These are phyloP conservation scores for Cytospora piceae DNA, from an alignment of 2,329 filamentous ascomycete species.

Conservation along the genomic window DNA sequence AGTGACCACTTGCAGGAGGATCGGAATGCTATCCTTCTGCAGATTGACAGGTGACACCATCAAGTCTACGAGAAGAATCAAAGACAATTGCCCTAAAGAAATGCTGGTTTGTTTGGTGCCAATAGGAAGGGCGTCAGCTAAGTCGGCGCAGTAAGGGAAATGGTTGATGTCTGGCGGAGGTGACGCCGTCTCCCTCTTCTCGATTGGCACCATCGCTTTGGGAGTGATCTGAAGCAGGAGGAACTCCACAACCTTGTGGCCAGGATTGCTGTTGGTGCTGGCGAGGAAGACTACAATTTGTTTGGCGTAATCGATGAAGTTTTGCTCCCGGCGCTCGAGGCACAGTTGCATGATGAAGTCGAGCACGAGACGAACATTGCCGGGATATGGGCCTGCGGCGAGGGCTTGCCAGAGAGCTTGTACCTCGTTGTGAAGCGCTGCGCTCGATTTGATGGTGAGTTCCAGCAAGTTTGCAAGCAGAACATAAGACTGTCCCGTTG, in stretches of 20 bases:
- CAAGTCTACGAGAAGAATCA: slow-evolving; percentile 92
- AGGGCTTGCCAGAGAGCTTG: slow-evolving; percentile 97
- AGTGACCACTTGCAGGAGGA: slow-evolving; percentile 86
- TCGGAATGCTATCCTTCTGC: slow-evolving; percentile 76
- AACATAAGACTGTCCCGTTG: slow-evolving; percentile 91
- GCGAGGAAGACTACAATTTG: slow-evolving; percentile 97
- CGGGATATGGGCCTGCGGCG: slow-evolving; percentile 87
- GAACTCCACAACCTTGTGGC: slow-evolving; percentile 92
- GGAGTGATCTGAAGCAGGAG: slow-evolving; percentile 88
- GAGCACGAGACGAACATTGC: slow-evolving; percentile 91
- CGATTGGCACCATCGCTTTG: slow-evolving; percentile 94
- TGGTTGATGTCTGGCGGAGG: slow-evolving; percentile 73
- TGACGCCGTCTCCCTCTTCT: slow-evolving; percentile 71
- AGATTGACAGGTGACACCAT: slow-evolving; percentile 92
- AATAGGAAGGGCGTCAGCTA: slow-evolving; percentile 76
- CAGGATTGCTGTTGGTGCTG: slow-evolving; percentile 72
- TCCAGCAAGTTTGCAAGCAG: slow-evolving; percentile 93
- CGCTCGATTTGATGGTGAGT: slow-evolving; percentile 91
- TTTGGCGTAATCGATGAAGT: slow-evolving; percentile 97
- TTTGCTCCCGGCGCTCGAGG: slow-evolving; percentile 91
- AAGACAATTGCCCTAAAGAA: slow-evolving; percentile 87
- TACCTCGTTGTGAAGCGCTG: slow-evolving; percentile 90
- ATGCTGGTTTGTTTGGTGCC: slow-evolving; percentile 92
- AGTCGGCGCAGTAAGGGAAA: slow-evolving; percentile 87
- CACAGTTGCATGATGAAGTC: slow-evolving; percentile 97